Evolutionary conservation across 306 rosid species (phyloP), one percentile per base, ranked within the genome.

Genomic region (Carpinus fangiana): DNA sequence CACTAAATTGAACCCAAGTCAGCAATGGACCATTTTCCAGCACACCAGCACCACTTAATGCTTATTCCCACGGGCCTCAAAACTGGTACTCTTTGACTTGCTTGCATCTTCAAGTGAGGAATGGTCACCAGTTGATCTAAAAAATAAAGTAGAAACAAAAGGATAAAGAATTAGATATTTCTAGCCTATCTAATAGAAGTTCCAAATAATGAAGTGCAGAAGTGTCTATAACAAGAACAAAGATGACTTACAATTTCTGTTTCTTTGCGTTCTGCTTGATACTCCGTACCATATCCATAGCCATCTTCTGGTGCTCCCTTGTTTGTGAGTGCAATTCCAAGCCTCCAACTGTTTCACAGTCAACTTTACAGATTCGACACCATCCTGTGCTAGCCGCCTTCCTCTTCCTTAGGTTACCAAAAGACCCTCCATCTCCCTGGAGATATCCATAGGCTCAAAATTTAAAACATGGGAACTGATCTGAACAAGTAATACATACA

Each of bases 331-430:
- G 99, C 83, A 91, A 76, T 66, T 96, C 98, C 90, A 96, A 83
- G 82, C 98, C 98, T 87, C 91, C 99, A 77, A 93, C 97, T 50
- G 98, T 89, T 83, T 93, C 97, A 52, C 99, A 96, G 82, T 93
- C 97, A 78, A 93, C 84, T 90, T 91, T 96, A 88, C 99, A 96
- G 76, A 96, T 91, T 62, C 99, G 90, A 83, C 99, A 96, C 99
- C 99, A 93, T 23, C 99, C 99, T 92, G 84, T 90, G 90, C 85
- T 88, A 74, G 82, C 79, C 73, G 85, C 81, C 80, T 87, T 96
- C 86, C 97, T 91, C 85, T 89, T 95, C 84, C 92, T 90, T 74
- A 74, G 69, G 76, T 84, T 89, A 82, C 88, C 96, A 80, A 93
- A 90, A 53, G 90, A 75, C 51, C 88, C 93, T 70, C 73, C 64